phyloP scores from a whole-genome alignment of 257 asterid species.

The Solanum medicagineum region DNA sequence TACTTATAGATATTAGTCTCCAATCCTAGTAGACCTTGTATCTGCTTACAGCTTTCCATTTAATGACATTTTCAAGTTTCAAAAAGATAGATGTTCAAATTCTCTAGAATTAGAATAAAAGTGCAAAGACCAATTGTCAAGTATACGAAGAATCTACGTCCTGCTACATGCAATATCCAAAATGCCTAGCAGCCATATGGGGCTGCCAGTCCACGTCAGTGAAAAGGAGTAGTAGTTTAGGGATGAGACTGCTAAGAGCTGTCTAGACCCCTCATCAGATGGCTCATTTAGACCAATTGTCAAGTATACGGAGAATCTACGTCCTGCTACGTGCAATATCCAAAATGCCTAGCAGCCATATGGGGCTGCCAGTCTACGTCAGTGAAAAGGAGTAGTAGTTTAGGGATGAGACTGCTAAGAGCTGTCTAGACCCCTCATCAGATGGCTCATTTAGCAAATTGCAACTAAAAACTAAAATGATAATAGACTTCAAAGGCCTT shows the following conservation, averaged over 20 bases:
- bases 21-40: background rate
- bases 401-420: background rate
- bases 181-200: background rate
- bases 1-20: background rate
- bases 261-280: background rate
- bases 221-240: background rate
- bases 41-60: background rate
- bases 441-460: background rate
- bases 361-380: background rate
- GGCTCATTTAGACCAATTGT: background rate
- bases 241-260: background rate
- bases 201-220: background rate
- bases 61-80: background rate
- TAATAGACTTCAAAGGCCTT: background rate
- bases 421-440: background rate
- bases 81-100: background rate
- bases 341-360: background rate
- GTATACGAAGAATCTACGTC: background rate
- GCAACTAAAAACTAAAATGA: background rate
- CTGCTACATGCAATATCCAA: background rate
- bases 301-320: background rate
- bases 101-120: background rate
- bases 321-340: background rate
- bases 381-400: background rate
- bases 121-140: background rate